Evolutionary conservation across 495 filamentous ascomycete genomes (phyloP).

Genomic region (Penicillium cinerascens): DNA sequence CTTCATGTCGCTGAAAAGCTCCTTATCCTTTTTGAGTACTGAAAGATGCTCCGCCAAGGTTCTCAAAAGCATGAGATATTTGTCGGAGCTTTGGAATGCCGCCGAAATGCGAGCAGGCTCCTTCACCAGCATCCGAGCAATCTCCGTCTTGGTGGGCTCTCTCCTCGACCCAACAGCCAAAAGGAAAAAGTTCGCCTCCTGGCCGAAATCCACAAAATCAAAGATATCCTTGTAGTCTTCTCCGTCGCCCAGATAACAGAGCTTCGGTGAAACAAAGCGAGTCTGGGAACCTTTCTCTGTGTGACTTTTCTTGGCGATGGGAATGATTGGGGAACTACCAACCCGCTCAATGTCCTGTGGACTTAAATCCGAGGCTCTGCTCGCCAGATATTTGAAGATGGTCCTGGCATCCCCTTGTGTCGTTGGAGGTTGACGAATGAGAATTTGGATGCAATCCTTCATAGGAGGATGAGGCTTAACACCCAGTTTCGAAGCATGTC

Average conservation of each 20-base stretch:
- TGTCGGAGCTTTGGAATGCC: conserved; percentile 72
- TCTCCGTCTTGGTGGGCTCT: conserved; percentile 81
- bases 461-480: conserved; percentile 78
- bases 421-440: conserved; percentile 67
- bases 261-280: conserved; percentile 56
- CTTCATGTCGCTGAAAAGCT: conserved; percentile 71
- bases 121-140: conserved; percentile 71
- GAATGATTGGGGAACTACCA: conserved; percentile 64
- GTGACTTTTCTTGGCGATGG: conserved; percentile 48
- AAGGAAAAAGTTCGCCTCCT: conserved; percentile 82
- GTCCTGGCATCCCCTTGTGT: conserved; percentile 59
- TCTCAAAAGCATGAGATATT: conserved; percentile 77
- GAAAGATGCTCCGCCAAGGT: conserved; percentile 67
- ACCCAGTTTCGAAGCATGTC: conserved; percentile 77
- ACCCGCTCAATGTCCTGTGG: conserved; percentile 56
- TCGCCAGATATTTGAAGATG: conserved; percentile 79
- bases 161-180: conserved; percentile 81
- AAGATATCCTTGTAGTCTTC: conserved; percentile 84
- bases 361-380: conserved; percentile 66
- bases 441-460: conserved; percentile 62
- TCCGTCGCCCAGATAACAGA: conserved; percentile 74
- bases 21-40: conserved; percentile 70
- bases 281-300: conserved; percentile 30
- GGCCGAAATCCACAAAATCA: conserved; percentile 92
- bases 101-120: conserved; percentile 78